Conservation (phyloP, 2,329 filamentous ascomycete genomes). For the Seiridium cupressi region DNA sequence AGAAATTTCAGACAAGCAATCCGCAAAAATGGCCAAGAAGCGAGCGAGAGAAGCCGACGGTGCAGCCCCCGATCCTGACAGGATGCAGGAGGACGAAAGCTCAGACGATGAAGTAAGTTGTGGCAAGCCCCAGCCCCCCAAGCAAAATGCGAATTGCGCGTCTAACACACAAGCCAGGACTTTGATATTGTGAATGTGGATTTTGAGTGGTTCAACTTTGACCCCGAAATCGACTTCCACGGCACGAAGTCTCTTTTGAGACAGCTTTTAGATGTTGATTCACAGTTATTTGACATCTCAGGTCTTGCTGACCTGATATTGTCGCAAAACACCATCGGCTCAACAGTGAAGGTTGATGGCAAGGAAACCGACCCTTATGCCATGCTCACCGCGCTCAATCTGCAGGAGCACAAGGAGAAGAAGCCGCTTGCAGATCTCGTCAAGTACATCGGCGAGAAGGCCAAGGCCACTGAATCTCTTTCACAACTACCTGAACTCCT, state of each 20-base stretch:
- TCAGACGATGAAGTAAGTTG: constrained; percentile 51
- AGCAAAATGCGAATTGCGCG: background rate
- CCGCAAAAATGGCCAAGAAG: constrained; percentile 45
- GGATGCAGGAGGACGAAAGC: constrained; percentile 47
- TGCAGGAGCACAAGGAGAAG: constrained; percentile 75
- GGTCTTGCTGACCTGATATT: constrained; percentile 83
- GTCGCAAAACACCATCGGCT: constrained; percentile 82
- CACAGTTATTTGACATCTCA: constrained; percentile 82
- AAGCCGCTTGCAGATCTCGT: constrained; percentile 69
- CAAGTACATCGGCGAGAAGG: constrained; percentile 65
- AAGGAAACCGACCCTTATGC: constrained; percentile 91
- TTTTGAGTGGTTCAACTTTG: constrained; percentile 97
- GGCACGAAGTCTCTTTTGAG: constrained; percentile 86
- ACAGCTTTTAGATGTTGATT: constrained; percentile 89
- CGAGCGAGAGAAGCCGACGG: constrained; percentile 45
- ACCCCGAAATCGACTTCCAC: constrained; percentile 83
- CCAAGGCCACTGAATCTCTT: constrained; percentile 52
- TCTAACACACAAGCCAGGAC: constrained; percentile 55
- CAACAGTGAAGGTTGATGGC: constrained; percentile 95
- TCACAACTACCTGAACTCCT: constrained; percentile 58
- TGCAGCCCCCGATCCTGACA: constrained; percentile 43
- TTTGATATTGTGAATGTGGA: constrained; percentile 92
- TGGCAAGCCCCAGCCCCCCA: background rate
- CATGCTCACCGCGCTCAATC: constrained; percentile 84
- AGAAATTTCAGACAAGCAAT: background rate